Evolutionary conservation across 2,329 filamentous ascomycete genomes (phyloP), one percentile per base, ranked within the genome.

Genomic region (Ophidiomyces ophidiicola): DNA sequence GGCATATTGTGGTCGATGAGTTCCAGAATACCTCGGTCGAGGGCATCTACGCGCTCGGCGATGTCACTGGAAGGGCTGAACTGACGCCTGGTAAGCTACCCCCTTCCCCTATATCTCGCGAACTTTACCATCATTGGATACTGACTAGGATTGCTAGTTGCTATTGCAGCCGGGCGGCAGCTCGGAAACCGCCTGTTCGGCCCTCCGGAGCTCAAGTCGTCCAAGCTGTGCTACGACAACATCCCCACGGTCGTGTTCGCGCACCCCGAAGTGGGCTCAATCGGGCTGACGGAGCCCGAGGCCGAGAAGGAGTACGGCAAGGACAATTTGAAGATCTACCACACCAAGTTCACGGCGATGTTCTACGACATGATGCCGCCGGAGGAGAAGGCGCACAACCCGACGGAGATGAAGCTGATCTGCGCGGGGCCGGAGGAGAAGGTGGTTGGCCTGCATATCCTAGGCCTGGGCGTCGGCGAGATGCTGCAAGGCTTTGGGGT

Each of bases 401-500:
- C 67, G 2, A 70, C 66, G 1, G 58, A 69, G 51, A 67, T 68
- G 55, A 70, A 71, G 54, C 53, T 71, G 19, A 55, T 71, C 33
- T 68, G 65, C 37, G 58, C 60, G 4, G 66, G 66, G 0, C 57
- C 58, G 2, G 62, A 69, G 30, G 67, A 70, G 55, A 68, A 65
- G 52, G 56, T 71, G 26, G 66, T 70, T 15, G 68, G 67, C 10
- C 41, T 71, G 44, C 68, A 70, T 48, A 65, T 70, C 39, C 48
- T 72, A 47, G 54, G 69, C 47, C 52, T 66, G 24, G 56, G 59
- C 8, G 57, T 66, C 42, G 55, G 66, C 49, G 72, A 86, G 70
- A 80, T 85, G 75, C 66, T 84, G 52, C 74, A 86, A 61, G 74
- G 81, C 47, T 82, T 86, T 56, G 80, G 78, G 35, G 78, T 85